Base-by-base conservation (phyloP, 345 rosid species). In the Tarenaya hassleriana region DNA sequence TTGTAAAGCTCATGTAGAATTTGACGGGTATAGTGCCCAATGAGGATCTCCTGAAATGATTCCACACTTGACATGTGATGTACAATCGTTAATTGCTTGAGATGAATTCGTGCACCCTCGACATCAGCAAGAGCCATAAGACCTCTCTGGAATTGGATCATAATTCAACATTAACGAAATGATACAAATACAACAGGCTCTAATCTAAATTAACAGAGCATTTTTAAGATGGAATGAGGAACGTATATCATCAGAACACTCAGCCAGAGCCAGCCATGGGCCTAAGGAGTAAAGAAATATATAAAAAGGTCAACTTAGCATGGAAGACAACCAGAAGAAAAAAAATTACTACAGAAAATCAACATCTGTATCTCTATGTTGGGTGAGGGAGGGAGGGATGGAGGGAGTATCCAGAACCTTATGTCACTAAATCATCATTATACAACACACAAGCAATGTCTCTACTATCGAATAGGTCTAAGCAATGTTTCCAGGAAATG, bases 41-140 rank as follows among this genome's bases (percentile, higher is more conserved):
- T 65, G 67, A 91, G 85, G 58, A 86, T 82, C 69, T 84, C 95
- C 76, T 79, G 83, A 73, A 91, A 75, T 31, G 98, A 91, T 62
- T 82, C 89, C 95, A 88, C 80, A 60, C 98, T 82, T 55, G 94
- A 82, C 81, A 91, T 78, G 57, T 82, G 96, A 77, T 91, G 85
- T 63, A 80, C 63, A 62, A 86, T 78, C 59, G 78, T 75, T 69
- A 91, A 71, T 58, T 75, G 77, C 68, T 77, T 86, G 72, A 91
- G 89, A 77, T 77, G 72, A 66, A 91, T 91, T 56, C 71, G 80
- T 63, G 95, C 98, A 27, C 95, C 96, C 76, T 91, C 96, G 16
- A 91, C 85, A 74, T 91, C 94, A 41, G 96, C 96, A 56, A 91
- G 81, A 68, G 95, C 98, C 87, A 91, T 80, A 48, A 90, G 81